Evolutionary conservation across 371 early-diverging fungal genomes (phyloP).

Genomic region (Lichtheimia hyalospora): DNA sequence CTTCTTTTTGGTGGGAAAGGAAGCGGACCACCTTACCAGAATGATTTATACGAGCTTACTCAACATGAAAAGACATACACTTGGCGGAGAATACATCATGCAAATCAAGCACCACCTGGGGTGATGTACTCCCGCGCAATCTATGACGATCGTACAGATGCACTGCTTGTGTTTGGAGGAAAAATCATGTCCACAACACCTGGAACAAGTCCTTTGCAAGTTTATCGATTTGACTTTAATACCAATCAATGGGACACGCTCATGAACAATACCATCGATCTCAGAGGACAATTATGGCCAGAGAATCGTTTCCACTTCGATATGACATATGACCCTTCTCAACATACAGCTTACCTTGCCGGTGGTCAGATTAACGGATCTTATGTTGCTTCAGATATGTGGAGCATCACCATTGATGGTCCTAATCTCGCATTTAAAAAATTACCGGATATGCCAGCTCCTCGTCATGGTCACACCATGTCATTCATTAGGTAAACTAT

Average conservation of each 20-base stretch:
- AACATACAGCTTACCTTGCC: slow-evolving; percentile 24
- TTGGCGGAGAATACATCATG: slow-evolving; percentile 23
- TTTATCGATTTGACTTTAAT: slow-evolving; percentile 16
- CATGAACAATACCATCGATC: slow-evolving; percentile 3
- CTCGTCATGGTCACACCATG: slow-evolving; percentile 41
- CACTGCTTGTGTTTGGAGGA: slow-evolving; percentile 22
- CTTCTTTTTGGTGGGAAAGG: slow-evolving; percentile 32
- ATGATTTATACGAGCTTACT: slow-evolving; percentile 24
- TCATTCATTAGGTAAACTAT: slow-evolving; percentile 34
- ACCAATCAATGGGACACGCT: slow-evolving; percentile 15
- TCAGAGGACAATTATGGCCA: slow-evolving; percentile 7
- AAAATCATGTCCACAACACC: background rate
- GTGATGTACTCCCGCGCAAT: slow-evolving; percentile 18
- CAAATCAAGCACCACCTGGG: slow-evolving; percentile 15
- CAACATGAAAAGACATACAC: slow-evolving; percentile 14
- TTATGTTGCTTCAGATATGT: slow-evolving; percentile 25
- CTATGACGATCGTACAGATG: slow-evolving; percentile 8
- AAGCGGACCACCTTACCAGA: slow-evolving; percentile 15
- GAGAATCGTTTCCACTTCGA: slow-evolving; percentile 23
- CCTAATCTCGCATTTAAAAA: slow-evolving; percentile 15
- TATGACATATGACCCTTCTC: slow-evolving; percentile 17
- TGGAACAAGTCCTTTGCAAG: slow-evolving; percentile 13
- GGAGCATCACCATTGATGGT: slow-evolving; percentile 10
- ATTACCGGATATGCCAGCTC: slow-evolving; percentile 16
- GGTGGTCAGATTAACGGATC: slow-evolving; percentile 26